Conservation (phyloP, 305 asterid genomes). For the Plantago coronopus region DNA sequence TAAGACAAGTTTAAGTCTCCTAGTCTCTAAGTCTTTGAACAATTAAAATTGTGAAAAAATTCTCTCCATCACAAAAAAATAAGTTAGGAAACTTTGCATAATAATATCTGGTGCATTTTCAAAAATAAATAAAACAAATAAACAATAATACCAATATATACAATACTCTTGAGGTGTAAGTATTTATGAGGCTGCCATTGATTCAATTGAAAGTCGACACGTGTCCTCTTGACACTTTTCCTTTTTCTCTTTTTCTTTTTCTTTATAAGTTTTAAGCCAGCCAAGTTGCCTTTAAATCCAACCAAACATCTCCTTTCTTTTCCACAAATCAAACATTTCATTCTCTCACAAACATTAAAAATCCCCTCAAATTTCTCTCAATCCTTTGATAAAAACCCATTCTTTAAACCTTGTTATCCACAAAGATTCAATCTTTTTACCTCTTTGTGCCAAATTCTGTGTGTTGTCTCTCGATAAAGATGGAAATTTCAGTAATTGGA, state of each 20-base stretch:
- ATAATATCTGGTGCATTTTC: too few species aligned
- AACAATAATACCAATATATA: not conserved
- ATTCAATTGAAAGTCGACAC: slow-evolving; percentile 26
- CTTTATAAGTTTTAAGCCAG: not conserved
- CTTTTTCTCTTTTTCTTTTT: not conserved
- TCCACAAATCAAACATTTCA: not conserved
- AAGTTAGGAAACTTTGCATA: too few species aligned
- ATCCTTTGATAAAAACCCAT: not conserved
- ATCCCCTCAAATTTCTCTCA: not conserved
- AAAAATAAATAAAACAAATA: too few species aligned
- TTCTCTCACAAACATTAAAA: not conserved
- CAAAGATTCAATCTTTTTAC: slow-evolving; percentile 5
- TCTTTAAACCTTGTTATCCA: not conserved
- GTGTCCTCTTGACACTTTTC: slow-evolving; percentile 20
- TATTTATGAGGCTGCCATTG: slow-evolving; percentile 37
- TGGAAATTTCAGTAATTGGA: slow-evolving; percentile 66
- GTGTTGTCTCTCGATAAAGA: slow-evolving; percentile 7
- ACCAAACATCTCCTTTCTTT: slow-evolving; percentile 12
- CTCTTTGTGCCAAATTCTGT: not conserved
- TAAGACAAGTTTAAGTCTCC: too few species aligned
- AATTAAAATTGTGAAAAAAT: not conserved
- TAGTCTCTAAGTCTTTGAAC: too few species aligned
- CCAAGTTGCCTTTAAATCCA: slow-evolving; percentile 20
- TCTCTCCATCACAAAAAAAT: too few species aligned
- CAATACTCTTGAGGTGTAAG: not conserved